Base-by-base conservation (phyloP, 768 basidiomycete genomes). In the Fibroporia radiculosa region DNA sequence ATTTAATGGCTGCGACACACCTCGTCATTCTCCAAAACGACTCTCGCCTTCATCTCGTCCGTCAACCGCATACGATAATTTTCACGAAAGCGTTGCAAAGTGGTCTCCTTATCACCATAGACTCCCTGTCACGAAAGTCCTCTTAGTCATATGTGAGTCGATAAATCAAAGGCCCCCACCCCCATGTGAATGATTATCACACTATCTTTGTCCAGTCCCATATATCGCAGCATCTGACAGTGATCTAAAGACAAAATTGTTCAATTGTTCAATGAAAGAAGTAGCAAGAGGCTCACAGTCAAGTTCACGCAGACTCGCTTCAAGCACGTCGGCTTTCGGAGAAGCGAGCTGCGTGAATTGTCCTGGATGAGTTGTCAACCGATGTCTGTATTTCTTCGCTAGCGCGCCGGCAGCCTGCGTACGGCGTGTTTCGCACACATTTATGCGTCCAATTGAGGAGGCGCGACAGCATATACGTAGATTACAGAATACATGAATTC, bases 1-100 rank as follows among this genome's bases (percentile, higher is more conserved):
- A 13, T 13, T 23, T 3, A 14, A n/a, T 1, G 14, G 16, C 24
- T 28, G 16, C 25, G 22, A 56, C 66, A 32, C 45, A 86, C 88
- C 69, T 97, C 93, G 52, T 96, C 93, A 48, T 96, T 97, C 64
- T 97, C 93, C n/a, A 93, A 69, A 1, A 91, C 92, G 18, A 93
- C 61, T 35, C 93, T 72, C 12, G 72, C 72, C 48, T 84, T 77
- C 47, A 90, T 79, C 19, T 75, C 73, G 18, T 74, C 65, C 6
- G 80, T 70, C 29, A 91, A 71, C n/a, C 62, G 55, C 8, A 73
- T 69, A 38, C 59, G 65, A 47, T 89, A 84, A 12, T 81, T 84
- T 47, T 75, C 67, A 59, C 81, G 85, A 58, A 95, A 77, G 7
- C 93, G 76, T 19, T 66, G 67, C 1, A 93, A 64, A 0, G 93